Base-by-base conservation (phyloP, 2,329 filamentous ascomycete genomes). In the Trichoderma oligosporum region DNA sequence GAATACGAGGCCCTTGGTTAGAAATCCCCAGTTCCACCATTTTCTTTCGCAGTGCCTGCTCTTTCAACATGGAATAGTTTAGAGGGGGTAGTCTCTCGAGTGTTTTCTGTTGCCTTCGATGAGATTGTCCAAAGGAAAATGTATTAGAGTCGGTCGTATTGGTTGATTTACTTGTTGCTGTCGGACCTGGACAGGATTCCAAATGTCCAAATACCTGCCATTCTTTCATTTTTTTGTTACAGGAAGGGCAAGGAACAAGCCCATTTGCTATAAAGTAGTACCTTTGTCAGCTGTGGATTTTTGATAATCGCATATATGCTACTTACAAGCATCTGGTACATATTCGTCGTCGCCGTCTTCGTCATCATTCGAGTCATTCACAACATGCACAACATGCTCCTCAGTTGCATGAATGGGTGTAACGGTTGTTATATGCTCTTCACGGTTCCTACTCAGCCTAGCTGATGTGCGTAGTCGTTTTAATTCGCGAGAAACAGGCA, bases 31-130 rank as follows among this genome's bases (percentile, higher is more conserved):
- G 77, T 2, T 96, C 91, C 16, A 77, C 71, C 39, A 99, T 76
- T 72, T 96, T 97, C 68, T 89, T 94, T 47, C 86, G 83, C 52
- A 99, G 76, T 2, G 82, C 82, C 0, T 73, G 76, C 20, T 97
- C 93, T 68, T 87, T 96, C n/a, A 96, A 74, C 69, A 96, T 81
- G 20, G 86, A 87, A 71, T 97, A 97, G 66, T 90, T 94, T 16
- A 97, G 78, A 8, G 89, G 84, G 0, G 94, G 88, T 8, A 97
- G 76, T 31, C 88, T 82, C 48, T 91, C 85, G 20, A 62, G 77
- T 75, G 31, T 72, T 64, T 58, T 77, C 72, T 69, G 62, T 58
- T 63, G 68, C 63, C 61, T 67, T 33, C 59, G 66, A 33, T 61
- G 67, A 27, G 60, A 58, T 57, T 65, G 64, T 33, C 48, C 66